These are phyloP conservation scores for Akebia trifoliata DNA, from an alignment of 164 flowering plant species.

Conservation along the genomic window DNA sequence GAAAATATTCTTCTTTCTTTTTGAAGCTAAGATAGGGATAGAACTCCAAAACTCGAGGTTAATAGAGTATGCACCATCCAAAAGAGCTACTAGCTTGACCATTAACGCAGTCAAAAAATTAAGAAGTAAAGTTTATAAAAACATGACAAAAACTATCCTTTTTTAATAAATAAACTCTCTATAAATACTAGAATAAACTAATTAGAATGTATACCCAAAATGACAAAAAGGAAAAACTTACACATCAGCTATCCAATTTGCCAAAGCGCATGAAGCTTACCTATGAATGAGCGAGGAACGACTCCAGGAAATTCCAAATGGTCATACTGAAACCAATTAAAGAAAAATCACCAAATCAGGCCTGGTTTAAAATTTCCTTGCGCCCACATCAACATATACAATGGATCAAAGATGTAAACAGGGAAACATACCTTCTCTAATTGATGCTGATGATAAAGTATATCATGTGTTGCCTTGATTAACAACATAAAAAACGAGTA, in stretches of 20 bases:
- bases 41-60: too few relatives aligned
- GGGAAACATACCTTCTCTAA: conserved; percentile 52
- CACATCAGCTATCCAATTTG: neutral
- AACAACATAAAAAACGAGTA: conserved; percentile 5
- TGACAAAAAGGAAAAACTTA: neutral
- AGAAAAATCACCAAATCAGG: conserved; percentile 11
- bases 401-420: neutral
- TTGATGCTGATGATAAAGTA: conserved; percentile 69
- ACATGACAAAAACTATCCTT: too few relatives aligned
- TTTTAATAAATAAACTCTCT: too few relatives aligned
- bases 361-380: neutral
- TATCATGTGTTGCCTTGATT: conserved; percentile 86
- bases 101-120: too few relatives aligned
- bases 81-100: too few relatives aligned
- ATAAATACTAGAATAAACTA: too few relatives aligned
- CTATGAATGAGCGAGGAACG: conserved; percentile 93
- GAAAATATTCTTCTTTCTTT: too few relatives aligned
- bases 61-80: too few relatives aligned
- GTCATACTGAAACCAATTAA: conserved; percentile 59
- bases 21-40: too few relatives aligned
- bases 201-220: neutral
- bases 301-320: conserved; percentile 98
- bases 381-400: conserved; percentile 1
- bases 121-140: too few relatives aligned
- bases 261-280: conserved; percentile 29